These are phyloP conservation scores for Psilocybe mexicana DNA, from an alignment of 1,284 basidiomycete species.

Conservation along the genomic window DNA sequence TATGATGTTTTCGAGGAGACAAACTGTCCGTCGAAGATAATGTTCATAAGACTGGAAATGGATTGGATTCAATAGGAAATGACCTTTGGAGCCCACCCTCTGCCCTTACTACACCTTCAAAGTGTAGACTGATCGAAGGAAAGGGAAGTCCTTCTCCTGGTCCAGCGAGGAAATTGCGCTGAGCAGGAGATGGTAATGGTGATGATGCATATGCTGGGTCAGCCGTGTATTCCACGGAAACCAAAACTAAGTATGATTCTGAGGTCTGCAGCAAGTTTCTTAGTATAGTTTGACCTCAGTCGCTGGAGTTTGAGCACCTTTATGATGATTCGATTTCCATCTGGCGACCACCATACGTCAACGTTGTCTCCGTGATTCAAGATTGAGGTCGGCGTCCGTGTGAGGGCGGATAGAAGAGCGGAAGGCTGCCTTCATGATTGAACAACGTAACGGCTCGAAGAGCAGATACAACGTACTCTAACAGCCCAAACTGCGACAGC, in stretches of 20 bases:
- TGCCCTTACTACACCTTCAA: constrained; percentile 82
- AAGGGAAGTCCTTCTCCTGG: constrained; percentile 76
- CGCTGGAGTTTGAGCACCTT: constrained; percentile 51
- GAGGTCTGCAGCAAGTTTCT: constrained; percentile 52
- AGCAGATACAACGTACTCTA: constrained; percentile 57
- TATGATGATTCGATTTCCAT: constrained; percentile 76
- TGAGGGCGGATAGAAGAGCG: constrained; percentile 72
- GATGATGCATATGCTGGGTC: constrained; percentile 60
- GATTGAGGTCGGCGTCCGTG: constrained; percentile 76
- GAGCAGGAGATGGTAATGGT: constrained; percentile 50
- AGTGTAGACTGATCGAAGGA: constrained; percentile 62
- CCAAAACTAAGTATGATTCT: constrained; percentile 75
- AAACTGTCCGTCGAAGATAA: constrained; percentile 44
- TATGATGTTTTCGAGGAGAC: constrained; percentile 66
- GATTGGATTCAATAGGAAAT: constrained; percentile 13
- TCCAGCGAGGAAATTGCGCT: constrained; percentile 70
- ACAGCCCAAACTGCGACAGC: constrained; percentile 81
- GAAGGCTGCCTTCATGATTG: constrained; percentile 58
- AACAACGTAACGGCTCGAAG: constrained; percentile 12
- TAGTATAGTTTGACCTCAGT: not conserved
- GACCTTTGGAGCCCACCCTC: constrained; percentile 76
- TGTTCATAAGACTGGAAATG: constrained; percentile 2
- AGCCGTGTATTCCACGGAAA: constrained; percentile 64
- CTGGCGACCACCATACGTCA: constrained; percentile 76
- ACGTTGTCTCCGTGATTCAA: constrained; percentile 79